These are phyloP conservation scores for Sonneratia caseolaris DNA, from an alignment of 345 rosid genomes.

Conservation along the genomic window DNA sequence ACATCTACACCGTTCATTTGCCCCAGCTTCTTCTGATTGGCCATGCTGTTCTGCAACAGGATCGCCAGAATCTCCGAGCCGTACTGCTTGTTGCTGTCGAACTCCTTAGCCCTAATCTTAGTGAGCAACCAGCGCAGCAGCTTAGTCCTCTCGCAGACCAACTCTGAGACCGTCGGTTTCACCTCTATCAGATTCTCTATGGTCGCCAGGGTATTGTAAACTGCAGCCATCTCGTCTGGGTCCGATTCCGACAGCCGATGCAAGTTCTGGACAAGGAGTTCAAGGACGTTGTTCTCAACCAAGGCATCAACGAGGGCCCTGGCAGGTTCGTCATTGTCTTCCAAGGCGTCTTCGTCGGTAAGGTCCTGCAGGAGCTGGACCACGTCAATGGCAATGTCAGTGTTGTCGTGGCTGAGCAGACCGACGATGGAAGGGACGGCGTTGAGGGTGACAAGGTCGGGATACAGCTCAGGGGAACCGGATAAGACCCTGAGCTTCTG, in stretches of 20 bases:
- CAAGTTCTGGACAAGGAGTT: constrained; percentile 83
- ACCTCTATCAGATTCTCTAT: constrained; percentile 92
- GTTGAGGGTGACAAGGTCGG: constrained; percentile 66
- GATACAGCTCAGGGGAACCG: constrained; percentile 89
- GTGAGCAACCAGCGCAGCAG: constrained; percentile 65
- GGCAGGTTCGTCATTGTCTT: constrained; percentile 85
- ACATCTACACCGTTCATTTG: constrained; percentile 97
- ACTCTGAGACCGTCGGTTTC: constrained; percentile 76
- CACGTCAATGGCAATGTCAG: constrained; percentile 82
- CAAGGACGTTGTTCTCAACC: constrained; percentile 75
- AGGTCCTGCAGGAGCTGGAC: constrained; percentile 81
- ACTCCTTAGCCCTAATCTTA: constrained; percentile 77
- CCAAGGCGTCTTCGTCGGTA: constrained; percentile 83
- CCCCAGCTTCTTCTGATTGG: constrained; percentile 81
- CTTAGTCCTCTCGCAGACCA: constrained; percentile 85
- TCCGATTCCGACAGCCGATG: constrained; percentile 72
- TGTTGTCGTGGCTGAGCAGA: constrained; percentile 78
- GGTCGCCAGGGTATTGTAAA: constrained; percentile 63
- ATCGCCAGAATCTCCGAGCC: constrained; percentile 93
- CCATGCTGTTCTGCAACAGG: constrained; percentile 67
- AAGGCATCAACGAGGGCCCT: constrained; percentile 55
- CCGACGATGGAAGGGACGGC: constrained; percentile 68
- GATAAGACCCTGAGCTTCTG: constrained; percentile 85
- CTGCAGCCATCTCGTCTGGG: constrained; percentile 70
- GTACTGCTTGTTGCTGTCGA: constrained; percentile 83